Evolutionary conservation across 2,329 filamentous ascomycete species (phyloP).

Genomic region (Thielaviopsis euricoi): DNA sequence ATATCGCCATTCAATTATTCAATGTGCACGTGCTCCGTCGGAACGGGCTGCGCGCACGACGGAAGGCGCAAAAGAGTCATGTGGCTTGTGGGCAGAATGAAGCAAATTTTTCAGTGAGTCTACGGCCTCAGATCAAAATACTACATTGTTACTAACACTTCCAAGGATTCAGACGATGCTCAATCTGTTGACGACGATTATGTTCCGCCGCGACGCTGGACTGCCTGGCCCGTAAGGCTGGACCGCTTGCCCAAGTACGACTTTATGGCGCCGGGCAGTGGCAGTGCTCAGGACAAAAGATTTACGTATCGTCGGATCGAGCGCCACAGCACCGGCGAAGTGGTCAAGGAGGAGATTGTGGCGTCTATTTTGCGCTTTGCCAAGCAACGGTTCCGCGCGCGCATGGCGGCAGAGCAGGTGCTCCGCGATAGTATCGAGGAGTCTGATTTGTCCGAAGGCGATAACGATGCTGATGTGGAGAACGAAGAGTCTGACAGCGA

Average conservation of each 20-base stretch:
- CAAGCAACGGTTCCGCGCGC: conserved; percentile 1
- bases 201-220: conserved; percentile 49
- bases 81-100: conserved; percentile 12
- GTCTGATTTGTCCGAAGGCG: background rate
- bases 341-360: conserved; percentile 6
- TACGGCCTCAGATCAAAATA: background rate
- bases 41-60: background rate
- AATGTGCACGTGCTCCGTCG: conserved; percentile 54
- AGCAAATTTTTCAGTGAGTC: conserved; percentile 10
- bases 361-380: conserved; percentile 4
- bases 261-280: background rate
- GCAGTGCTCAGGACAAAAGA: background rate
- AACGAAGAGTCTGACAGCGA: background rate
- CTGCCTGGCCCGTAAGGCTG: conserved; percentile 64
- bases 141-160: background rate
- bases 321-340: background rate
- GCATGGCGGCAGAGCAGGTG: background rate
- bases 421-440: conserved; percentile 5
- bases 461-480: background rate
- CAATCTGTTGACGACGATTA: background rate
- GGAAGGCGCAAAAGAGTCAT: conserved; percentile 13
- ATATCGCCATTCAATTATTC: conserved; percentile 64
- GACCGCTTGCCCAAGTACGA: conserved; percentile 35
- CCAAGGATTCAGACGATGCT: conserved; percentile 6
- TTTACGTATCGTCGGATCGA: background rate